These are phyloP conservation scores for Acer yangbiense DNA, from an alignment of 345 rosid genomes.

Conservation along the genomic window DNA sequence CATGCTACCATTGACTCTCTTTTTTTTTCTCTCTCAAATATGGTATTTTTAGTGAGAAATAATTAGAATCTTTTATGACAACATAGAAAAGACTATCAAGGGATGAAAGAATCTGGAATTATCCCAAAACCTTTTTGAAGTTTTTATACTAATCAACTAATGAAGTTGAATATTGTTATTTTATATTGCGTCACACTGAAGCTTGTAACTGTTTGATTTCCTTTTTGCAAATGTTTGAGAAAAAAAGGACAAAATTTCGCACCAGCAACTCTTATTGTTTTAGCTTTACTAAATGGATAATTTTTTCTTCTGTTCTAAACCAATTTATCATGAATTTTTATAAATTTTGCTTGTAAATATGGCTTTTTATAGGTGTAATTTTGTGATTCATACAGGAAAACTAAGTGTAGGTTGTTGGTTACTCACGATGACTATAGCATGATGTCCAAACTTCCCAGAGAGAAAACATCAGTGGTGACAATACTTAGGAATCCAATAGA, in stretches of 20 bases:
- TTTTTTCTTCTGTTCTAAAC: not conserved
- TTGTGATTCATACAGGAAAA: constrained; percentile 54
- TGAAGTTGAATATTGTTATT: not conserved
- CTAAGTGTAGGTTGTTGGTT: constrained; percentile 73
- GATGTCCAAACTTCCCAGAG: constrained; percentile 79
- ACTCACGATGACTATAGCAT: constrained; percentile 99
- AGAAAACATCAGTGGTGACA: constrained; percentile 85
- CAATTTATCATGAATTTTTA: not conserved
- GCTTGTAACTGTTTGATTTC: not conserved
- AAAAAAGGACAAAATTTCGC: not conserved
- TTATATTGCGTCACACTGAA: not conserved
- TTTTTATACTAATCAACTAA: not conserved
- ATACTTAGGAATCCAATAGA: constrained; percentile 87
- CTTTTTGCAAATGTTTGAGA: not conserved
- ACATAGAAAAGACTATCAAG: not conserved
- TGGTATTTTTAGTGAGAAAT: constrained; percentile 1
- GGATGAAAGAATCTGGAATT: not conserved
- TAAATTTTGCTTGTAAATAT: not conserved
- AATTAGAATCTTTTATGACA: not conserved
- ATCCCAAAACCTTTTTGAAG: not conserved
- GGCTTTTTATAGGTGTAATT: constrained; percentile 11
- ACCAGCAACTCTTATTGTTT: not conserved
- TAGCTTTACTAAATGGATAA: not conserved
- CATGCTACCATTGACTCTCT: not conserved
- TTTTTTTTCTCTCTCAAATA: not conserved